phyloP scores from a whole-genome alignment of 2,329 filamentous ascomycete genomes.

The Sordariomycetes sp. region DNA sequence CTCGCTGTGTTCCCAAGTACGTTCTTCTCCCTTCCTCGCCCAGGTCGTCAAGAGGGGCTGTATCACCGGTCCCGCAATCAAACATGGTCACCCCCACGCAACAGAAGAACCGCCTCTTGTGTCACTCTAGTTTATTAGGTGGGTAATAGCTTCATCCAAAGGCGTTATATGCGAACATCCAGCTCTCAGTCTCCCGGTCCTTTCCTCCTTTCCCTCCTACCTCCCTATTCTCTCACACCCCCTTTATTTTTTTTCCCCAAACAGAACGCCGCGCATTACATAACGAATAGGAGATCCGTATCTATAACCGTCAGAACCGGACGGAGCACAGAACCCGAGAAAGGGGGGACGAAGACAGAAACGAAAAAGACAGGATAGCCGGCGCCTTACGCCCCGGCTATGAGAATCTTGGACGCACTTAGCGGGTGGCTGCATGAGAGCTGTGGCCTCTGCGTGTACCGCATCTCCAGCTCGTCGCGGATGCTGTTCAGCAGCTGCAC shows the following conservation, averaged over 20 bases:
- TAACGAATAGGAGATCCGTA: conserved; percentile 52
- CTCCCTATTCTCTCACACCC: neutral
- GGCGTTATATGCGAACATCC: neutral
- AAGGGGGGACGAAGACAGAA: neutral
- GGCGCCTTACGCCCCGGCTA: neutral
- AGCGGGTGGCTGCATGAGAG: conserved; percentile 93
- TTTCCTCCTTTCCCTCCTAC: conserved; percentile 7
- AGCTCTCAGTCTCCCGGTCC: neutral
- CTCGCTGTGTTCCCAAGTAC: no score
- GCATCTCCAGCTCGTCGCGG: conserved; percentile 76
- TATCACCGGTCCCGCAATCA: no score
- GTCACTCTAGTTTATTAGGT: neutral
- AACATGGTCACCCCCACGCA: no score
- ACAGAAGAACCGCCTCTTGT: neutral
- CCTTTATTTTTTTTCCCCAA: neutral
- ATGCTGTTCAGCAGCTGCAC: conserved; percentile 95
- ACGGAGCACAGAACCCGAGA: neutral
- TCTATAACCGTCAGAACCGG: conserved; percentile 25
- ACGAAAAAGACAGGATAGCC: neutral
- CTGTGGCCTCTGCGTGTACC: conserved; percentile 93
- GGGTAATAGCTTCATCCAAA: neutral
- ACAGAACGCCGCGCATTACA: conserved; percentile 28
- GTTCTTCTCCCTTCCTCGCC: no score
- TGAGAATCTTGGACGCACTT: conserved; percentile 48
- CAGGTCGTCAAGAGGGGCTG: no score